phyloP scores from a whole-genome alignment of 148 eudicot species.

The Fagopyrum homotropicum region DNA sequence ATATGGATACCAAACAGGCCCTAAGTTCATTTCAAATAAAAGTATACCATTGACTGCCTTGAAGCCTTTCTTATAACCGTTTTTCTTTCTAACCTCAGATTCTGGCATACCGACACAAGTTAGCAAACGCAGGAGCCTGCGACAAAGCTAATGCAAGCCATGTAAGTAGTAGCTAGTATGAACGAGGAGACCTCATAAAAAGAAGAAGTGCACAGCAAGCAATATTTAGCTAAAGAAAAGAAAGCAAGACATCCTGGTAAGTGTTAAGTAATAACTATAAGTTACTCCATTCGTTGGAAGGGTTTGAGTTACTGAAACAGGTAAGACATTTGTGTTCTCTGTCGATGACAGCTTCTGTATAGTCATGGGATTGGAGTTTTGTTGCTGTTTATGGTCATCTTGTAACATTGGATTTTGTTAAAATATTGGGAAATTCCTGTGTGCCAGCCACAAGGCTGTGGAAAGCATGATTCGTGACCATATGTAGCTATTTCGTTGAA shows the following conservation, averaged over 20 bases:
- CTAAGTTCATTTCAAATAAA: no score
- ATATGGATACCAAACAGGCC: no score
- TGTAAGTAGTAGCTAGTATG: neutral
- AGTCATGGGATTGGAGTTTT: neutral
- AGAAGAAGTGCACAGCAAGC: neutral
- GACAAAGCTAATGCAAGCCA: neutral
- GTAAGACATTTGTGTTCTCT: neutral
- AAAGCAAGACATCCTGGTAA: neutral
- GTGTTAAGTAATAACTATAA: neutral
- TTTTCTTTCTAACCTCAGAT: slow-evolving; percentile 24
- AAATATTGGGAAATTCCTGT: neutral
- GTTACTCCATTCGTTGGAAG: neutral
- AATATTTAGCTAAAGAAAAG: neutral
- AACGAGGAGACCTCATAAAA: neutral
- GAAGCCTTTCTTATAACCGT: neutral
- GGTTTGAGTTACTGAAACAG: neutral
- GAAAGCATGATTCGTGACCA: no score
- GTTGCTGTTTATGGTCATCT: neutral
- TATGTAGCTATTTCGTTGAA: no score
- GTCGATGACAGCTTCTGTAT: neutral
- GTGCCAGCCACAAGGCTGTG: no score
- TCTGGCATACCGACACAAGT: slow-evolving; percentile 36
- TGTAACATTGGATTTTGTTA: neutral
- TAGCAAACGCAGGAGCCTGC: neutral
- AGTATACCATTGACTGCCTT: neutral